phyloP scores from a whole-genome alignment of 768 basidiomycete genomes.

The Lactarius hatsudake region DNA sequence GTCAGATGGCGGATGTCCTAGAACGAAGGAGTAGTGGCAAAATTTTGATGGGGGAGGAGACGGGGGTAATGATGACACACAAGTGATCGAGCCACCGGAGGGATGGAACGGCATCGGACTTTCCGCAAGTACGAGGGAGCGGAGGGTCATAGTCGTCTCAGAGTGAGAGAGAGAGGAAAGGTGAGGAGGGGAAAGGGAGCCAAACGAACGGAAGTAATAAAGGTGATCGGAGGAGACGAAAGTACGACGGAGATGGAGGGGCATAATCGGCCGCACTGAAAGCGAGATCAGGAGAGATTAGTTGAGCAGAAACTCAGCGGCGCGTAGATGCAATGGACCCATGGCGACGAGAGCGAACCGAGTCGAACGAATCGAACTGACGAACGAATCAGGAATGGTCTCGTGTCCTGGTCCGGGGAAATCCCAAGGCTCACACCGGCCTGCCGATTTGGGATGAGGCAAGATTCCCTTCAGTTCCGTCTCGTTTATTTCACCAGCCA shows the following conservation, averaged over 20 bases:
- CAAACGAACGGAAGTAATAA: slow-evolving; percentile 22
- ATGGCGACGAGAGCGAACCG: slow-evolving; percentile 5
- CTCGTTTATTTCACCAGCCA: slow-evolving; percentile 24
- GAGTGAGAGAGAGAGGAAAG: not conserved
- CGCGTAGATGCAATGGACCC: not conserved
- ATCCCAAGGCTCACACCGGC: slow-evolving; percentile 17
- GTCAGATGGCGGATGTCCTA: not conserved
- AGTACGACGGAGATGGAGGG: slow-evolving; percentile 15
- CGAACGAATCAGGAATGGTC: slow-evolving; percentile 2
- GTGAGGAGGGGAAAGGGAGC: not conserved
- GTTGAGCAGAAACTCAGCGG: not conserved
- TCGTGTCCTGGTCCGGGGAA: slow-evolving; percentile 15
- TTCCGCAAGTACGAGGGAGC: slow-evolving; percentile 1
- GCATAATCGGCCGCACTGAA: slow-evolving; percentile 23
- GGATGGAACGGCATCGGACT: not conserved
- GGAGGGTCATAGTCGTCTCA: not conserved
- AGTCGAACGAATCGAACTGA: slow-evolving; percentile 1
- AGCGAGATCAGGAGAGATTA: slow-evolving; percentile 18
- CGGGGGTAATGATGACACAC: slow-evolving; percentile 6
- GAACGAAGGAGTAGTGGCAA: not conserved
- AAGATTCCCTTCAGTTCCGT: slow-evolving; percentile 23
- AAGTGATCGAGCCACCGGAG: slow-evolving; percentile 5
- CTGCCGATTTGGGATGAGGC: slow-evolving; percentile 13
- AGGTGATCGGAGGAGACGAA: slow-evolving; percentile 12
- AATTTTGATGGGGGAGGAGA: slow-evolving; percentile 18